These are phyloP conservation scores for Thelephora aurantiotincta DNA, from an alignment of 768 basidiomycete species.

Conservation along the genomic window DNA sequence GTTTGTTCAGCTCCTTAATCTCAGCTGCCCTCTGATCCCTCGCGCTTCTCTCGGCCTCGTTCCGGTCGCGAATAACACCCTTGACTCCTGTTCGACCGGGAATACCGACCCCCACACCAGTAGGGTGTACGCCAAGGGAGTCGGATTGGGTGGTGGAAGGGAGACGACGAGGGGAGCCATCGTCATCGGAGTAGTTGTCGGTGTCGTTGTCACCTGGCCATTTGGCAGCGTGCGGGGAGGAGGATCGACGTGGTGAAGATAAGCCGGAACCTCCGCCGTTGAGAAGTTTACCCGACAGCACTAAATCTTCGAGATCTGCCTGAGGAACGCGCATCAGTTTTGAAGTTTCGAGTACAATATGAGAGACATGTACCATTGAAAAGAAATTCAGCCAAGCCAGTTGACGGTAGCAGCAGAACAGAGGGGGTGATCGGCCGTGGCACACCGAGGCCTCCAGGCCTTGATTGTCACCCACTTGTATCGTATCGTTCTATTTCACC, in stretches of 20 bases:
- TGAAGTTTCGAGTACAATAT: too few species aligned
- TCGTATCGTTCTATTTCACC: too few species aligned
- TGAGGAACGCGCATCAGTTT: background rate
- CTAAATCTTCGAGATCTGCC: constrained; percentile 51
- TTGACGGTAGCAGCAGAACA: too few species aligned
- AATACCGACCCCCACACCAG: constrained; percentile 65
- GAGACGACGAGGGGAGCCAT: constrained; percentile 11
- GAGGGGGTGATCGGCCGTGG: too few species aligned
- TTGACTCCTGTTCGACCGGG: constrained; percentile 82
- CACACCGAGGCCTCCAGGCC: too few species aligned
- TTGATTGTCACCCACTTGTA: too few species aligned
- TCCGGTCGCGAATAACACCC: constrained; percentile 71
- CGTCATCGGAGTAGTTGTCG: constrained; percentile 25
- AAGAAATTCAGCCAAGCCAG: too few species aligned
- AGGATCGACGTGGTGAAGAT: constrained; percentile 51
- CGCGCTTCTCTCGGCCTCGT: constrained; percentile 47
- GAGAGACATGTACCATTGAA: too few species aligned
- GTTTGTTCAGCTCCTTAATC: constrained; percentile 33
- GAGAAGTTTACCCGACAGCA: constrained; percentile 71
- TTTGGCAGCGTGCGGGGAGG: constrained; percentile 28
- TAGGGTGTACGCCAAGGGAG: constrained; percentile 18
- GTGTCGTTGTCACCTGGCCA: constrained; percentile 36
- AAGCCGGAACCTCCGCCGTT: constrained; percentile 30
- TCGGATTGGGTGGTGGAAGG: constrained; percentile 11
- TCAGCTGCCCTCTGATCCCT: constrained; percentile 39